These are phyloP conservation scores for Arthroderma sp. DNA, from an alignment of 2,329 filamentous ascomycete species.

Conservation along the genomic window DNA sequence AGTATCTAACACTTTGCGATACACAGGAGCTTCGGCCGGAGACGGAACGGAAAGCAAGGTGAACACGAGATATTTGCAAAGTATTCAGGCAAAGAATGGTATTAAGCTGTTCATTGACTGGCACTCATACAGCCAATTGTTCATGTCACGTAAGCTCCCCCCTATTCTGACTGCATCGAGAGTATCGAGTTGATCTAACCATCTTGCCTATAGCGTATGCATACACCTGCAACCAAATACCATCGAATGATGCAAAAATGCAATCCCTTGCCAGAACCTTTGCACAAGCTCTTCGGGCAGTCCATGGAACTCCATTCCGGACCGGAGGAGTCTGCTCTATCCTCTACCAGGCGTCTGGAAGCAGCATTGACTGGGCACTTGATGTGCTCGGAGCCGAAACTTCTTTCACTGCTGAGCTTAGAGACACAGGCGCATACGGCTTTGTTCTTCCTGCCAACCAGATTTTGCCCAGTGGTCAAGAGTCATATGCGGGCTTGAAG, in stretches of 20 bases:
- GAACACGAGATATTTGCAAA: slow-evolving; percentile 36
- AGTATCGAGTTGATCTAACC: background rate
- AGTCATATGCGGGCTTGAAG: slow-evolving; percentile 32
- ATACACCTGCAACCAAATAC: slow-evolving; percentile 40
- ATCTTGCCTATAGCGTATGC: slow-evolving; percentile 35
- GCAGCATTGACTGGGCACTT: slow-evolving; percentile 32
- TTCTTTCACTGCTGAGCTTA: slow-evolving; percentile 37
- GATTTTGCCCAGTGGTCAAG: slow-evolving; percentile 35
- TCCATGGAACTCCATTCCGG: slow-evolving; percentile 34
- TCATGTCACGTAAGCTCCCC: slow-evolving; percentile 27
- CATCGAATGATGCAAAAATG: slow-evolving; percentile 37
- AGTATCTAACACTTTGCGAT: background rate
- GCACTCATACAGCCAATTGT: slow-evolving; percentile 50
- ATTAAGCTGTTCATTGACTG: slow-evolving; percentile 52
- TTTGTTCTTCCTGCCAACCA: slow-evolving; percentile 38
- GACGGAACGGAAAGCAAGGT: slow-evolving; percentile 41
- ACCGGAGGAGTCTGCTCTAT: slow-evolving; percentile 43
- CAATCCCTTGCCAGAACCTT: slow-evolving; percentile 37
- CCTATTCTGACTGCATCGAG: background rate
- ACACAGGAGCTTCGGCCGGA: slow-evolving; percentile 25
- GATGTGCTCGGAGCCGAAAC: slow-evolving; percentile 32
- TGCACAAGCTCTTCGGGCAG: slow-evolving; percentile 41
- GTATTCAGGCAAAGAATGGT: slow-evolving; percentile 34
- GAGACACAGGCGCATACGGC: slow-evolving; percentile 36
- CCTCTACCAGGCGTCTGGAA: slow-evolving; percentile 41